Conservation (phyloP, 1,139 yeast species). For the Barnettozyma hawaiiensis region DNA sequence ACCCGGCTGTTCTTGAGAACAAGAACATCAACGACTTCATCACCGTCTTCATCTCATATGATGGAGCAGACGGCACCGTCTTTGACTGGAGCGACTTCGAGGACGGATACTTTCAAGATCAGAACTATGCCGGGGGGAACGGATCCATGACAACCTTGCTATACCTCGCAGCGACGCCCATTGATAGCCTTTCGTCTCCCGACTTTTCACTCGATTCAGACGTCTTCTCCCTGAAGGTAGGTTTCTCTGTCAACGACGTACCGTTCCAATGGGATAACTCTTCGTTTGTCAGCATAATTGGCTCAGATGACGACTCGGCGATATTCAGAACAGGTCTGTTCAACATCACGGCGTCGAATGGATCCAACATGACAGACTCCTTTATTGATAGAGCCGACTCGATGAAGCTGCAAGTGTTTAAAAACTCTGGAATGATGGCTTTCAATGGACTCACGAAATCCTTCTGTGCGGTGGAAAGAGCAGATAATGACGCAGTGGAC, state of each 20-base stretch:
- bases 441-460: slow-evolving; percentile 47
- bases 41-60: slow-evolving; percentile 5
- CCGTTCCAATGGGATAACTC: slow-evolving; percentile 67
- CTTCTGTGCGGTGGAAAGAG: slow-evolving; percentile 63
- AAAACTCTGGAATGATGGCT: slow-evolving; percentile 33
- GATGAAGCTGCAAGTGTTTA: slow-evolving; percentile 39
- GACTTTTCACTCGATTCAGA: not conserved
- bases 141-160: slow-evolving; percentile 6
- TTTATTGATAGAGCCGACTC: slow-evolving; percentile 1
- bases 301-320: slow-evolving; percentile 68
- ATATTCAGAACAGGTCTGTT: slow-evolving; percentile 62
- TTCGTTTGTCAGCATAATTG: slow-evolving; percentile 57
- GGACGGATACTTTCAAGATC: slow-evolving; percentile 14
- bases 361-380: slow-evolving; percentile 24
- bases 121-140: slow-evolving; percentile 2
- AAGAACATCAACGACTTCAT: slow-evolving; percentile 5
- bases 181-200: slow-evolving; percentile 4
- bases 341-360: slow-evolving; percentile 20
- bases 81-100: slow-evolving; percentile 6
- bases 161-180: slow-evolving; percentile 7
- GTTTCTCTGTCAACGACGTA: slow-evolving; percentile 60
- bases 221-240: slow-evolving; percentile 44
- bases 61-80: not conserved
- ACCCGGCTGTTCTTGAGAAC: slow-evolving; percentile 6
- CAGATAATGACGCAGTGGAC: slow-evolving; percentile 27